Conservation (phyloP, 352 stramenopile genomes). For the Globisporangium heterothallicum region DNA sequence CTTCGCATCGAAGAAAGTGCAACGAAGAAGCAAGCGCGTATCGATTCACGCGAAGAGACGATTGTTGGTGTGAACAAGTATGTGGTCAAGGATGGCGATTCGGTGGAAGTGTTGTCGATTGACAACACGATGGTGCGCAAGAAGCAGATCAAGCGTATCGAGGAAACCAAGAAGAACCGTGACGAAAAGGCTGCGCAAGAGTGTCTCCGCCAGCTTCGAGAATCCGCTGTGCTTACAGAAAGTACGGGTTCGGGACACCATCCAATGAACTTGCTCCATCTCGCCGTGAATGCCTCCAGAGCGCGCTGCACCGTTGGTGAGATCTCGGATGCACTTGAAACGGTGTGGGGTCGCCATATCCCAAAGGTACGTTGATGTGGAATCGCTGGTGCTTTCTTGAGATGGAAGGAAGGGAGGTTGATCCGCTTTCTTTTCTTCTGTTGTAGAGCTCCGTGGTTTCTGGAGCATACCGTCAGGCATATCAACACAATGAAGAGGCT, state of each 20-base stretch:
- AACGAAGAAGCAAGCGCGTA: constrained; percentile 93
- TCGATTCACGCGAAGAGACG: constrained; percentile 93
- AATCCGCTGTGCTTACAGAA: constrained; percentile 53
- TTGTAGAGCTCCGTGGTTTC: constrained; percentile 52
- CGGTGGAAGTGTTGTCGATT: constrained; percentile 91
- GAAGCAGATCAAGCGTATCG: constrained; percentile 85
- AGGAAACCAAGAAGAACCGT: constrained; percentile 82
- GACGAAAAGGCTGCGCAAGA: constrained; percentile 74
- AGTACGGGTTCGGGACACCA: constrained; percentile 79
- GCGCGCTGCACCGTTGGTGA: constrained; percentile 92
- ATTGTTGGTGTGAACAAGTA: constrained; percentile 98
- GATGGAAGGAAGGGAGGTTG: too few species aligned
- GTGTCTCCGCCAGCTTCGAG: constrained; percentile 31
- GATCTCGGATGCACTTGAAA: constrained; percentile 92
- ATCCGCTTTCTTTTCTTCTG: background rate
- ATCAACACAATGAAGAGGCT: constrained; percentile 48
- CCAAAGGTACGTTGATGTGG: constrained; percentile 35
- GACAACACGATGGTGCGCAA: constrained; percentile 90
- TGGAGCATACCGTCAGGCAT: constrained; percentile 47
- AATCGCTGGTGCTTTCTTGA: background rate
- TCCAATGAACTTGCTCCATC: constrained; percentile 91
- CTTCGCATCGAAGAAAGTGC: constrained; percentile 95
- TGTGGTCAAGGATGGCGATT: constrained; percentile 77
- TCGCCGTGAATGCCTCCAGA: constrained; percentile 90
- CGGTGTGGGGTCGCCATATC: constrained; percentile 93